Percentiles rank a stretch among this genome's conserved stretches.
phyloP scores from a whole-genome alignment of 2,329 filamentous ascomycete genomes.

The Apiospora saccharicola region DNA sequence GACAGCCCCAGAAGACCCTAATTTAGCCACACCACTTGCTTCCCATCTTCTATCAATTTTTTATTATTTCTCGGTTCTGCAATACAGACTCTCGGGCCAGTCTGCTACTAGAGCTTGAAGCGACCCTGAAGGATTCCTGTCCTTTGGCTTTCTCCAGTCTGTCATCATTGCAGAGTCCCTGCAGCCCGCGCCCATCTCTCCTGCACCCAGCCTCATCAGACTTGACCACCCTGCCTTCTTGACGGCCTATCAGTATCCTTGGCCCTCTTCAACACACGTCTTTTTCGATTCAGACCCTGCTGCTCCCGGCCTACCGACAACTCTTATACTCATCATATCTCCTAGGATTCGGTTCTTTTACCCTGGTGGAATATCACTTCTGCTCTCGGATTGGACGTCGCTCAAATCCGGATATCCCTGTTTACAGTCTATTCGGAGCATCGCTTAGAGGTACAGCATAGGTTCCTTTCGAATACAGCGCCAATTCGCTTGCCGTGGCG shows the following conservation, averaged over 20 bases:
- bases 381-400: constrained; percentile 3
- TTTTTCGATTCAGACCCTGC: neutral
- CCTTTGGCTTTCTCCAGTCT: constrained; percentile 14
- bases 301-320: neutral
- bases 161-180: constrained; percentile 22
- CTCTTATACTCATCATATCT: neutral
- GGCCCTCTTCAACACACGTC: neutral
- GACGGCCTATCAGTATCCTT: neutral
- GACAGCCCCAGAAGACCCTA: constrained; percentile 34
- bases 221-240: neutral
- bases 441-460: constrained; percentile 7
- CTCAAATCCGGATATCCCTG: constrained; percentile 6
- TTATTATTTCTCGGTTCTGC: constrained; percentile 22
- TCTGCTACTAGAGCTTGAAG: constrained; percentile 10
- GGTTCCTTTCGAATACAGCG: neutral
- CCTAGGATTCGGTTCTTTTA: neutral
- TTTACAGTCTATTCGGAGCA: neutral
- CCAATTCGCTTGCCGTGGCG: neutral
- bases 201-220: constrained; percentile 22
- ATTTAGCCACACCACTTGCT: constrained; percentile 45
- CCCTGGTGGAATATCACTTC: neutral
- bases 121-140: constrained; percentile 21
- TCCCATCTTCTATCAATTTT: constrained; percentile 35
- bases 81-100: constrained; percentile 20
- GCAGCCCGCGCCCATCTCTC: constrained; percentile 9